Evolutionary conservation across 768 basidiomycete species (phyloP).

Genomic region (Trametes punicea): DNA sequence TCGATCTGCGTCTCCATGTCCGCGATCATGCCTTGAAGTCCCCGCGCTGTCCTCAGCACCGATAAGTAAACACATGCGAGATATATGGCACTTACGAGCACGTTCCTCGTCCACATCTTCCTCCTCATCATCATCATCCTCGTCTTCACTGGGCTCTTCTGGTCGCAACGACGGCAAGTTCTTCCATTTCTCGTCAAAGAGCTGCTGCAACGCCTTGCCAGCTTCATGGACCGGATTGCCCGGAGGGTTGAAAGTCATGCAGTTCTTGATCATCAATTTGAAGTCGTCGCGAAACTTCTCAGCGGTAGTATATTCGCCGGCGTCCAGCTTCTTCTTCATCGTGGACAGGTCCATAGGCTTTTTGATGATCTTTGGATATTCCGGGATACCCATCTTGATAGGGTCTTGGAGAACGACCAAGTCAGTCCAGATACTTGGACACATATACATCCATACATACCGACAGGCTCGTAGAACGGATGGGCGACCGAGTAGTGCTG

Average conservation of each 20-base stretch:
- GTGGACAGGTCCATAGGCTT: conserved; percentile 94
- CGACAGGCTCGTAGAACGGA: conserved; percentile 94
- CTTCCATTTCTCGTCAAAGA: conserved; percentile 94
- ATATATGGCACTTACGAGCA: conserved; percentile 48
- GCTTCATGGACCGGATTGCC: conserved; percentile 85
- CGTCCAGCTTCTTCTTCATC: conserved; percentile 82
- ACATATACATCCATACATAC: conserved; percentile 44
- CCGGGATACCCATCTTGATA: conserved; percentile 72
- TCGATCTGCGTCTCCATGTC: conserved; percentile 81
- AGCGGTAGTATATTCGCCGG: conserved; percentile 70
- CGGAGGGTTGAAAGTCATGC: conserved; percentile 86
- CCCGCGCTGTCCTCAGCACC: conserved; percentile 23
- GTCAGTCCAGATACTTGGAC: not conserved
- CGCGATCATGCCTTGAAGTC: conserved; percentile 59
- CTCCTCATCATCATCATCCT: conserved; percentile 63
- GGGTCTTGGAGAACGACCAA: conserved; percentile 54
- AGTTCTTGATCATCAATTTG: conserved; percentile 93
- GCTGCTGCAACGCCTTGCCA: conserved; percentile 76
- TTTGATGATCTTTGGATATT: conserved; percentile 86
- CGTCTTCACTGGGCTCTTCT: conserved; percentile 47
- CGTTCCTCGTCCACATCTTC: conserved; percentile 68
- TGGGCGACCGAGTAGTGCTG: conserved; percentile 67
- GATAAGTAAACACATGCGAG: conserved; percentile 14
- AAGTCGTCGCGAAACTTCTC: conserved; percentile 87
- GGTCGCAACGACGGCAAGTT: conserved; percentile 57